Evolutionary conservation across 179 eudicot species (phyloP), one percentile per base, ranked within the genome.

Genomic region (Gypsophila paniculata): DNA sequence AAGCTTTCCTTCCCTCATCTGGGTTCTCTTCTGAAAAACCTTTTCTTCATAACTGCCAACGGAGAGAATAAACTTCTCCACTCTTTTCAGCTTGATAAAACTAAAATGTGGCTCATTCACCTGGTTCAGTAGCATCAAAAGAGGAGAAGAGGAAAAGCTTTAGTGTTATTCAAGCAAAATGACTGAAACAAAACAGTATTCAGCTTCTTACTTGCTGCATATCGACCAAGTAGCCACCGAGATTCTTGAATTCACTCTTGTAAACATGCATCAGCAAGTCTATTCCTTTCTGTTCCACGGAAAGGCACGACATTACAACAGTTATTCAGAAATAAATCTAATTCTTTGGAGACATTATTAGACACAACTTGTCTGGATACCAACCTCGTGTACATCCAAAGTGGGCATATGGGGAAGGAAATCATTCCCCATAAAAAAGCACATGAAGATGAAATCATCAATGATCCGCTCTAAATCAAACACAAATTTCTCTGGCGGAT

Each of bases 401-500:
- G 87, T 80, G 0, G 94, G 94, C 83, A 89, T 80, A 58, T 82
- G 88, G 0, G 94, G 96, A 11, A 91, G 66, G 70, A 91, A 89
- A 73, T 91, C 91, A 67, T 89, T 91, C 6, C 94, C 97, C 17
- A 71, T 74, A 42, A 91, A 91, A 72, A 91, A 89, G 62, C 94
- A 91, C 3, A 89, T 78, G 63, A 91, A 89, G 34, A 91, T 74
- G 23, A 91, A 89, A 71, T 91, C 97, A 57, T 91, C 97, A 2
- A 91, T 49, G 0, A 81, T 54, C 23, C 97, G 59, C 77, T 91
- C 95, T 7, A 82, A 15, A 46, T 91, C 87, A 74, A 63, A 72
- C 19, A 59, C 79, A 36, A 83, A 74, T 1, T 83, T 81, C 2
- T 82, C 81, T 0, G 88, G 89, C 6, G 75, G 77, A 60, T 80